phyloP scores from a whole-genome alignment of 345 rosid genomes.

The Chamaenerion angustifolium region DNA sequence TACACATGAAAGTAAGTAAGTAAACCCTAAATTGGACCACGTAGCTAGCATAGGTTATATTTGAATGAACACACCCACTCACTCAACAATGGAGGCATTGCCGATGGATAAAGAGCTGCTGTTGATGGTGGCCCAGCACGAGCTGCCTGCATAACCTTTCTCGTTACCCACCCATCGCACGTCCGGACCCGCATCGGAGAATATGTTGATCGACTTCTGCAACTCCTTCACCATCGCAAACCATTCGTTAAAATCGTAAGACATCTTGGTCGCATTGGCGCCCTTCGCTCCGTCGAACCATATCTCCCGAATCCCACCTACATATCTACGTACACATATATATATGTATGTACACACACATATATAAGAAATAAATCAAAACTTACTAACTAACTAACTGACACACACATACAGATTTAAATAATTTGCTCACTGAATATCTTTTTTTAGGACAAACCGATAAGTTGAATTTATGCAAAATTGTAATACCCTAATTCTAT shows the following conservation, averaged over 20 bases:
- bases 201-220: slow-evolving; percentile 56
- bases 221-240: slow-evolving; percentile 62
- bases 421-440: no score
- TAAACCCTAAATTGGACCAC: no score
- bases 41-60: no score
- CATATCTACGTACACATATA: slow-evolving; percentile 24
- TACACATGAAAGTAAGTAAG: no score
- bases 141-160: slow-evolving; percentile 39
- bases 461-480: no score
- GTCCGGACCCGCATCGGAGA: slow-evolving; percentile 66
- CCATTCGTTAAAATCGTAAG: slow-evolving; percentile 56
- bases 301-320: slow-evolving; percentile 37
- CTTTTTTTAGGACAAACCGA: no score
- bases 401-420: no score
- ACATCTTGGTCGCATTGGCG: slow-evolving; percentile 39
- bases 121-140: slow-evolving; percentile 66
- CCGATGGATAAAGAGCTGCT: slow-evolving; percentile 49
- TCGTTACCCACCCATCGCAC: slow-evolving; percentile 69
- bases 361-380: no score
- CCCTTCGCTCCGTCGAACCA: slow-evolving; percentile 81
- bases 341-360: no score
- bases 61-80: no score
- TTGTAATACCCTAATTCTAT: no score
- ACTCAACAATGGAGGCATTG: slow-evolving; percentile 34
- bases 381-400: no score